Conservation (phyloP, 495 filamentous ascomycete genomes). For the Penicillium egyptiacum region DNA sequence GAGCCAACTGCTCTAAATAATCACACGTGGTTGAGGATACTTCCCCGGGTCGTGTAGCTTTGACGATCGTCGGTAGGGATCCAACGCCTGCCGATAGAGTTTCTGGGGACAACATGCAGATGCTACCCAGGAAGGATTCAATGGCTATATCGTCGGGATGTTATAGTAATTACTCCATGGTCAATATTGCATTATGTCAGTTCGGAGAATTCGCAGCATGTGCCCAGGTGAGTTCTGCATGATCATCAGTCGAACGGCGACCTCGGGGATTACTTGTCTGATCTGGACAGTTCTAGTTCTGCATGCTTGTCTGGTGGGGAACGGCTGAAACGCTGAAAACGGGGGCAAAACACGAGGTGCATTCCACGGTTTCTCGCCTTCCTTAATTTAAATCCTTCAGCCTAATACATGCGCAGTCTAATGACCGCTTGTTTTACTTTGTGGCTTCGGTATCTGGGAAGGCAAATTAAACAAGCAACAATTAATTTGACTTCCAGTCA, state of each 20-base stretch:
- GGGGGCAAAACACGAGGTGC: not conserved
- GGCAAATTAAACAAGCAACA: not conserved
- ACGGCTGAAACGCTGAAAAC: not conserved
- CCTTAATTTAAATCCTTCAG: not conserved
- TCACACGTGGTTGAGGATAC: not conserved
- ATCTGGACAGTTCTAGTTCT: not conserved
- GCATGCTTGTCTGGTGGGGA: not conserved
- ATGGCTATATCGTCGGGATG: too few relatives aligned
- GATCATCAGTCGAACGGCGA: not conserved
- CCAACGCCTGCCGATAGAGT: conserved; percentile 1
- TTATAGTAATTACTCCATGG: too few relatives aligned
- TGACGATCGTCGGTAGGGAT: conserved; percentile 3
- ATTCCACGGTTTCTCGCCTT: not conserved
- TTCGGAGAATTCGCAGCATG: not conserved
- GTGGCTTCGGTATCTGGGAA: not conserved
- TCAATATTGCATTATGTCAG: too few relatives aligned
- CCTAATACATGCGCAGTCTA: not conserved
- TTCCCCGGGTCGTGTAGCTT: not conserved
- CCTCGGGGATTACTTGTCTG: not conserved
- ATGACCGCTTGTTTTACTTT: not conserved
- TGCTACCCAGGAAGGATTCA: too few relatives aligned
- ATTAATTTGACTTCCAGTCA: not conserved
- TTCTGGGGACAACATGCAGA: too few relatives aligned
- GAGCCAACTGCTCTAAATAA: not conserved
- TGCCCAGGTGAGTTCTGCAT: not conserved